These are phyloP conservation scores for Penicillium frequentans DNA, from an alignment of 2,329 filamentous ascomycete species.

Conservation along the genomic window DNA sequence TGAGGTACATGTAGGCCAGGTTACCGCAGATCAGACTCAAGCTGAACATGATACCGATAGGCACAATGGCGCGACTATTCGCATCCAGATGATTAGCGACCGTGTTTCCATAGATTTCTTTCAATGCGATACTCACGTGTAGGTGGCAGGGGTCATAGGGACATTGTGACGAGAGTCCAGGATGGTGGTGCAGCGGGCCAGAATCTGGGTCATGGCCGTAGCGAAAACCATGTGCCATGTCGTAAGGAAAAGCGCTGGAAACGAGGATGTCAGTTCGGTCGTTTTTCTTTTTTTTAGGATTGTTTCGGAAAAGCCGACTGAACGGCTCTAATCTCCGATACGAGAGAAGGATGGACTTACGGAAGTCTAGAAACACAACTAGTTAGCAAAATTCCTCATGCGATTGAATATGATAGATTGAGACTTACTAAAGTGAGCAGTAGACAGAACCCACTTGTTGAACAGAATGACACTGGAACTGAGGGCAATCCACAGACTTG, in stretches of 20 bases:
- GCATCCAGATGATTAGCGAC: neutral
- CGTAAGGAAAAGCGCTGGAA: constrained; percentile 65
- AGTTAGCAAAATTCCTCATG: constrained; percentile 6
- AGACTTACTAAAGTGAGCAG: constrained; percentile 73
- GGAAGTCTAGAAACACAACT: constrained; percentile 40
- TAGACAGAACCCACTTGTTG: constrained; percentile 97
- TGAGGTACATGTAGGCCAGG: constrained; percentile 91
- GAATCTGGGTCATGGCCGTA: constrained; percentile 86
- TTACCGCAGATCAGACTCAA: constrained; percentile 96
- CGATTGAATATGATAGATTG: neutral
- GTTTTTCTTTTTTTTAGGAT: neutral
- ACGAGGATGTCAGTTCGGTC: neutral
- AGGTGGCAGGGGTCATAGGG: constrained; percentile 91
- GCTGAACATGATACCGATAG: constrained; percentile 94
- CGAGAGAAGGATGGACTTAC: constrained; percentile 31
- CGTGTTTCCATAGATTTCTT: neutral
- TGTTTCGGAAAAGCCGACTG: neutral
- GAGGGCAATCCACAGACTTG: constrained; percentile 83
- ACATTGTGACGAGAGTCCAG: constrained; percentile 93
- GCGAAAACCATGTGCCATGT: constrained; percentile 94
- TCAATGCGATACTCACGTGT: constrained; percentile 52
- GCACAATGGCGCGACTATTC: constrained; percentile 74
- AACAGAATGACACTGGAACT: constrained; percentile 94
- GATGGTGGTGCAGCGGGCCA: constrained; percentile 82
- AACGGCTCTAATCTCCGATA: neutral